phyloP scores from a whole-genome alignment of 352 stramenopile species.

The Globisporangium irregulare region DNA sequence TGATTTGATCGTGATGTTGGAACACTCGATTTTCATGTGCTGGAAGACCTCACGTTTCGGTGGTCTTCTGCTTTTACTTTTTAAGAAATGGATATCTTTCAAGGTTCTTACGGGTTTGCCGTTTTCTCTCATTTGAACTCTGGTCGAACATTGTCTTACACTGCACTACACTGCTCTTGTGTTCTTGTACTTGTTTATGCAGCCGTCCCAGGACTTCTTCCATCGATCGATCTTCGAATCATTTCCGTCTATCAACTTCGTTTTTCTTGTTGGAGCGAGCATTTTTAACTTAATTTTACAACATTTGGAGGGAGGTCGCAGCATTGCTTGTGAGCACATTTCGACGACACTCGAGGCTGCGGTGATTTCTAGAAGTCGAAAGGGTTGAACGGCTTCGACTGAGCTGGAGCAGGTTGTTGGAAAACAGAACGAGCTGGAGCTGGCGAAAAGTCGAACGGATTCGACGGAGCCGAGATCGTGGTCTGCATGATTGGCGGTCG shows the following conservation, averaged over 20 bases:
- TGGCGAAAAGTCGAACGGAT: constrained; percentile 32
- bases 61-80: too few relatives aligned
- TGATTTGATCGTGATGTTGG: background rate
- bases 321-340: background rate
- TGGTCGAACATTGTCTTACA: too few relatives aligned
- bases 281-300: constrained; percentile 1
- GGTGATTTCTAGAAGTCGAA: constrained; percentile 38
- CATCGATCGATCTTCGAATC: background rate
- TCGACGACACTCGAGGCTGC: background rate
- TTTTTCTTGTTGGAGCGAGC: background rate
- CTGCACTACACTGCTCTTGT: too few relatives aligned
- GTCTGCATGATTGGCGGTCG: constrained; percentile 8
- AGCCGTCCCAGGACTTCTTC: too few relatives aligned
- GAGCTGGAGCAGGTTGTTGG: background rate
- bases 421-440: background rate
- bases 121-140: too few relatives aligned
- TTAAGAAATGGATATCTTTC: constrained; percentile 10
- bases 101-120: background rate
- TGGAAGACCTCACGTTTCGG: background rate
- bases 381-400: constrained; percentile 42
- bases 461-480: constrained; percentile 25
- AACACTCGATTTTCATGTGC: background rate
- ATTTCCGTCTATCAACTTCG: background rate
- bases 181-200: too few relatives aligned
- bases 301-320: background rate